Conservation (phyloP, 805 yeast species). For the Saturnispora silvae region DNA sequence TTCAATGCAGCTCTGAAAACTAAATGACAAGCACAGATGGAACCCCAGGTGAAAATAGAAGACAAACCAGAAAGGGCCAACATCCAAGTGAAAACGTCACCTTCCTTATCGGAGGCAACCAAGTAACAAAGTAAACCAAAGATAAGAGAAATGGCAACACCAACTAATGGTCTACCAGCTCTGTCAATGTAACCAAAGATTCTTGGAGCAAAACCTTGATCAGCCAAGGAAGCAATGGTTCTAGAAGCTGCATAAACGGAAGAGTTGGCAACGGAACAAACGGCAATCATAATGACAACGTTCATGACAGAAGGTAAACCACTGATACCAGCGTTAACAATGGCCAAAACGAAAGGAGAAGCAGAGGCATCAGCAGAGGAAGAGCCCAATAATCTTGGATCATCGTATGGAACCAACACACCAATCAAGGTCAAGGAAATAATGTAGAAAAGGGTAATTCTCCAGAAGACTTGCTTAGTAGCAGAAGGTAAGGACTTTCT, state of each 20-base stretch:
- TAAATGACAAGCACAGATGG: constrained; percentile 55
- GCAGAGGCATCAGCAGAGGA: constrained; percentile 42
- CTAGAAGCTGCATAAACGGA: constrained; percentile 65
- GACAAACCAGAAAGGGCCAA: constrained; percentile 67
- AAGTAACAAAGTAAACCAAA: constrained; percentile 51
- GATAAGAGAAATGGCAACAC: constrained; percentile 41
- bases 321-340: constrained; percentile 45
- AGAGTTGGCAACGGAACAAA: constrained; percentile 65
- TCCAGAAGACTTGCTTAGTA: constrained; percentile 55
- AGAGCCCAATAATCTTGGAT: constrained; percentile 37
- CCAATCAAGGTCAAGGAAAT: constrained; percentile 45
- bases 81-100: constrained; percentile 58
- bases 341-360: constrained; percentile 71
- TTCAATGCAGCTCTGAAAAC: constrained; percentile 58
- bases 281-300: constrained; percentile 61
- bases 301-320: constrained; percentile 63
- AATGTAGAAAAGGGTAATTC: constrained; percentile 49
- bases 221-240: constrained; percentile 55
- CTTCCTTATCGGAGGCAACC: constrained; percentile 45
- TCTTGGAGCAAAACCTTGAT: constrained; percentile 57
- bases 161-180: constrained; percentile 65
- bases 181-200: constrained; percentile 59
- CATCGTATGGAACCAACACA: constrained; percentile 49
- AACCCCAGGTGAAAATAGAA: constrained; percentile 67
- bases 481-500: constrained; percentile 54